Evolutionary conservation across 2,329 filamentous ascomycete genomes (phyloP).

Genomic region (Mollisia scopiformis): DNA sequence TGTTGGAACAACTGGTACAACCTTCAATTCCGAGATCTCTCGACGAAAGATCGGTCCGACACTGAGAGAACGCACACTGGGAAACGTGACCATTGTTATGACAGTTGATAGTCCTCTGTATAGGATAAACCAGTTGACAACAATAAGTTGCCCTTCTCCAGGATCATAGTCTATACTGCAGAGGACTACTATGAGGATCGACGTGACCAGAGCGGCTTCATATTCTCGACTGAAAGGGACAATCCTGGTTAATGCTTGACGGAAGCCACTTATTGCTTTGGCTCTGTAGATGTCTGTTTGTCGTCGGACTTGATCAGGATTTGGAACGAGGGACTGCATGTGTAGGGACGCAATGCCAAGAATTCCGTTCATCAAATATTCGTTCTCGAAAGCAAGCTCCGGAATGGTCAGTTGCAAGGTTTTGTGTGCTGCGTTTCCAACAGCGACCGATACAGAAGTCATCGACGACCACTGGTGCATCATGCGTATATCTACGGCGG

Average conservation of each 20-base stretch:
- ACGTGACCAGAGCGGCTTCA: constrained; percentile 31
- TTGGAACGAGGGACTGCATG: constrained; percentile 24
- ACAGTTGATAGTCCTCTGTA: constrained; percentile 28
- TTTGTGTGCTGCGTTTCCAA: constrained; percentile 15
- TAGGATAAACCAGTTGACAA: constrained; percentile 31
- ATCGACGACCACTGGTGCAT: constrained; percentile 34
- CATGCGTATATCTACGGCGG: constrained; percentile 27
- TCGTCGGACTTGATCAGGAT: constrained; percentile 11
- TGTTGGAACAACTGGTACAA: constrained; percentile 26
- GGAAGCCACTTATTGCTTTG: constrained; percentile 28
- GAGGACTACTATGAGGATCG: constrained; percentile 31
- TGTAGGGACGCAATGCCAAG: constrained; percentile 35
- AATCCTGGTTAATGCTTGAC: constrained; percentile 24
- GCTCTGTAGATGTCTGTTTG: constrained; percentile 30
- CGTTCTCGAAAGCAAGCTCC: constrained; percentile 34
- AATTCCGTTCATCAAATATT: constrained; percentile 32
- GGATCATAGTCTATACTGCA: constrained; percentile 22
- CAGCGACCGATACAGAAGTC: constrained; percentile 25
- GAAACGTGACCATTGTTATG: constrained; percentile 12
- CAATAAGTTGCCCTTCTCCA: constrained; percentile 24
- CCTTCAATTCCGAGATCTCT: constrained; percentile 20
- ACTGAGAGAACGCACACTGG: constrained; percentile 5
- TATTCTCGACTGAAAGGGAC: constrained; percentile 21
- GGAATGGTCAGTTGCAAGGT: constrained; percentile 28
- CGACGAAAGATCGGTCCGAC: constrained; percentile 31